These are phyloP conservation scores for Parsonsia alboflavescens DNA, from an alignment of 257 asterid species.

Conservation along the genomic window DNA sequence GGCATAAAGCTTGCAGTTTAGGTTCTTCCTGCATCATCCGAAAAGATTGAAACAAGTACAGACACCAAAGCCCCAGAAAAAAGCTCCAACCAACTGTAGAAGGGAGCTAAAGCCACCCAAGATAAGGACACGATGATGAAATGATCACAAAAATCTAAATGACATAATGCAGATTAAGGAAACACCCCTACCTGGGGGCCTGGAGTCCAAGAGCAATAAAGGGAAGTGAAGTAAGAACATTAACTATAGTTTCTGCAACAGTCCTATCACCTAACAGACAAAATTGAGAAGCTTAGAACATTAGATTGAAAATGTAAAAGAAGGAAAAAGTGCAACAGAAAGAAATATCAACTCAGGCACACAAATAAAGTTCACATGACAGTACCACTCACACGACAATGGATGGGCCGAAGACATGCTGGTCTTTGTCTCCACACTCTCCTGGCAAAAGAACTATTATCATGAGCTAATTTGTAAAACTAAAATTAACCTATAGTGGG, in stretches of 20 bases:
- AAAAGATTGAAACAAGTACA: background rate
- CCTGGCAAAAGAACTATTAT: slow-evolving; percentile 34
- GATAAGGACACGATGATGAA: background rate
- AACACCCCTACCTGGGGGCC: slow-evolving; percentile 56
- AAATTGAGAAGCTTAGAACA: slow-evolving; percentile 10
- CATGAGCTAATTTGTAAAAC: slow-evolving; percentile 1
- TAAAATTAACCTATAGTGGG: slow-evolving; percentile 7
- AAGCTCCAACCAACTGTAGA: background rate
- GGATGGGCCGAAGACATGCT: slow-evolving; percentile 74
- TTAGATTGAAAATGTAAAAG: background rate
- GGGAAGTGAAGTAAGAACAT: slow-evolving; percentile 89
- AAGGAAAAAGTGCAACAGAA: background rate
- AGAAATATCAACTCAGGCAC: background rate
- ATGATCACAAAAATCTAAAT: no score
- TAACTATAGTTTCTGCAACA: slow-evolving; percentile 57
- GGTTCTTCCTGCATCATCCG: slow-evolving; percentile 58
- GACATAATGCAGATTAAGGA: slow-evolving; percentile 11
- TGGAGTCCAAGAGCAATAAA: slow-evolving; percentile 79
- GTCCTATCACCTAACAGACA: slow-evolving; percentile 54
- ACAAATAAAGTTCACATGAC: background rate
- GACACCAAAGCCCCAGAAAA: background rate
- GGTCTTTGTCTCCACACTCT: slow-evolving; percentile 81
- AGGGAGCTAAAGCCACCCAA: background rate
- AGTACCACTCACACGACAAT: slow-evolving; percentile 50
- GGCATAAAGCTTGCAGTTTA: slow-evolving; percentile 70